These are phyloP conservation scores for Ophiocordyceps sinensis DNA, from an alignment of 2,329 filamentous ascomycete genomes.

Conservation along the genomic window DNA sequence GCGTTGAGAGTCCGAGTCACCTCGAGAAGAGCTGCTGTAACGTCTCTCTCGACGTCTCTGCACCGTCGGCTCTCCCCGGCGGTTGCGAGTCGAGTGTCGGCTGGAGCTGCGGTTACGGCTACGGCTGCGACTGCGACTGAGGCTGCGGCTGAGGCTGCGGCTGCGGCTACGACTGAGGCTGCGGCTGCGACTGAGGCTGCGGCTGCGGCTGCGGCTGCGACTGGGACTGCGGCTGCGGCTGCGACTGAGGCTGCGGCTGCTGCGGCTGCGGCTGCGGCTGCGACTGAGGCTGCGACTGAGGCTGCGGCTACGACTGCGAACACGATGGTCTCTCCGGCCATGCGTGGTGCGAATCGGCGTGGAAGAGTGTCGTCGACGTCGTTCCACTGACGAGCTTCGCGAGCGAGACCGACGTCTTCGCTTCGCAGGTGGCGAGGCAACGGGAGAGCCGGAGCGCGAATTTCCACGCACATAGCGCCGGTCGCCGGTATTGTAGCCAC, in stretches of 20 bases:
- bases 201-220: slow-evolving; percentile 9
- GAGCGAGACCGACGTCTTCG: slow-evolving; percentile 35
- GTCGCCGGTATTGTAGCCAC: slow-evolving; percentile 8
- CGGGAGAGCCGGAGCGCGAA: slow-evolving; percentile 22
- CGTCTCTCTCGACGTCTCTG: not conserved
- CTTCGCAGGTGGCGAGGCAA: slow-evolving; percentile 30
- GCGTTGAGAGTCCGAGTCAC: slow-evolving; percentile 1
- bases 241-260: not conserved
- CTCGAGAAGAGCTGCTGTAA: slow-evolving; percentile 3
- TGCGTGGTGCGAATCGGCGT: slow-evolving; percentile 26
- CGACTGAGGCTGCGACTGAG: slow-evolving; percentile 3
- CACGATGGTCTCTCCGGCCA: slow-evolving; percentile 18
- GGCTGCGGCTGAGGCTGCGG: slow-evolving; percentile 2
- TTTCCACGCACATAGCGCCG: slow-evolving; percentile 9
- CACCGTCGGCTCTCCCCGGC: not conserved
- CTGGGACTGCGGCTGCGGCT: slow-evolving; percentile 4
- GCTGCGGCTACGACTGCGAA: slow-evolving; percentile 9
- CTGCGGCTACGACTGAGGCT: slow-evolving; percentile 3
- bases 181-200: not conserved
- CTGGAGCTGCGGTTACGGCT: not conserved
- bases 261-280: slow-evolving; percentile 4
- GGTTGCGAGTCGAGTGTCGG: not conserved
- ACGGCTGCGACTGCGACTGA: slow-evolving; percentile 2
- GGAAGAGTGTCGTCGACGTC: slow-evolving; percentile 17
- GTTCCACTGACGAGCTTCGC: slow-evolving; percentile 29